phyloP scores from a whole-genome alignment of 1,139 yeast species.

The Suhomyces panamericanus region DNA sequence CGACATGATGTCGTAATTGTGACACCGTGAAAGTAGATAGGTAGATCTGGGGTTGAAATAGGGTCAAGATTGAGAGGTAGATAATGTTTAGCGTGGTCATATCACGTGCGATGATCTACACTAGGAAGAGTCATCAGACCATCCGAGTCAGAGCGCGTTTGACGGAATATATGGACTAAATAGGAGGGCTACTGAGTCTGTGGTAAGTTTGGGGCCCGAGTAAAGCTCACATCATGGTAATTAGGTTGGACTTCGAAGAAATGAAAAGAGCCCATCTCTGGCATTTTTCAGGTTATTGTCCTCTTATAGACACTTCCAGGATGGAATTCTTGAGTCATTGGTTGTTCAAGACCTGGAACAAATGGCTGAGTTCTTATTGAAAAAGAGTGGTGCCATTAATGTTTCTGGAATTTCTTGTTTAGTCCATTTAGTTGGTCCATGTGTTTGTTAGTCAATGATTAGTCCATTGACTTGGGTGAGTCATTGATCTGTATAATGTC shows the following conservation, averaged over 20 bases:
- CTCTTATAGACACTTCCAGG: too few relatives aligned
- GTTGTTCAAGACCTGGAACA: too few relatives aligned
- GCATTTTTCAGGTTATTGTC: too few relatives aligned
- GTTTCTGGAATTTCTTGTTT: too few relatives aligned
- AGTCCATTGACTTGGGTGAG: too few relatives aligned
- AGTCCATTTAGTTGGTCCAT: too few relatives aligned
- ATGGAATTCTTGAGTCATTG: too few relatives aligned
- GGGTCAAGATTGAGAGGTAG: not conserved
- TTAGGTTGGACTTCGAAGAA: not conserved
- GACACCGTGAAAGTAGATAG: not conserved
- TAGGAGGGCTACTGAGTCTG: not conserved
- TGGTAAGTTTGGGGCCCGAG: too few relatives aligned
- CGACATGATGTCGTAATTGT: conserved; percentile 23
- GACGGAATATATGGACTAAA: not conserved
- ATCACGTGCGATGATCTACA: conserved; percentile 10
- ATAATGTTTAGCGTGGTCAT: conserved; percentile 1
- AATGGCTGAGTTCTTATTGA: too few relatives aligned
- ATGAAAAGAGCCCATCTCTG: not conserved
- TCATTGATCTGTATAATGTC: too few relatives aligned
- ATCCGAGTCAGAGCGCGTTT: not conserved
- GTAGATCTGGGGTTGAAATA: not conserved
- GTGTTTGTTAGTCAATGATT: too few relatives aligned
- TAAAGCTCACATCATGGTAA: not conserved
- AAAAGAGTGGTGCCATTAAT: too few relatives aligned
- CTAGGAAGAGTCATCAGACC: not conserved